Evolutionary conservation across 345 rosid genomes (phyloP).

Genomic region (Linum trigynum): DNA sequence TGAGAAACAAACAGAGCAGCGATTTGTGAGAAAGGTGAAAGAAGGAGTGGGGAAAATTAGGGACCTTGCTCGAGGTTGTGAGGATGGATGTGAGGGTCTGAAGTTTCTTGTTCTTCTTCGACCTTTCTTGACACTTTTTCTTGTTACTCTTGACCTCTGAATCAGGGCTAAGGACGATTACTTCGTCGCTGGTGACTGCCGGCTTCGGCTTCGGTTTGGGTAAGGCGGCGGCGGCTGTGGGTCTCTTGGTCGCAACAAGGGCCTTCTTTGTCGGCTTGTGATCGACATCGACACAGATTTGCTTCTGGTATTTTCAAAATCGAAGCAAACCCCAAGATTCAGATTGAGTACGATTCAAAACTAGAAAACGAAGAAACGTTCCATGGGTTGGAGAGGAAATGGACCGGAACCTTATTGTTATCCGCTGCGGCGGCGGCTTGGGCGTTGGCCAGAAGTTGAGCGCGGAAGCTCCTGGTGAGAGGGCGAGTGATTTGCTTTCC

Average conservation of each 20-base stretch:
- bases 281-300: conserved; percentile 33
- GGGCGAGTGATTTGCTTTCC: conserved; percentile 60
- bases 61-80: conserved; percentile 84
- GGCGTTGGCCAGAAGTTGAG: conserved; percentile 80
- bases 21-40: neutral
- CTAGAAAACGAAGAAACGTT: neutral
- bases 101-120: conserved; percentile 31
- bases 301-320: conserved; percentile 28
- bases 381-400: neutral
- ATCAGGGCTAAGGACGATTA: conserved; percentile 58
- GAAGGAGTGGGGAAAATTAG: neutral
- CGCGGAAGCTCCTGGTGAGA: conserved; percentile 69
- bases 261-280: conserved; percentile 17
- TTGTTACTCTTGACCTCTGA: conserved; percentile 20
- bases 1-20: neutral
- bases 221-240: neutral
- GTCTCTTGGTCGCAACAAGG: conserved; percentile 7
- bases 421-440: conserved; percentile 60
- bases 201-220: conserved; percentile 29
- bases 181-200: conserved; percentile 22
- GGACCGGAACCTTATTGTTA: conserved; percentile 40
- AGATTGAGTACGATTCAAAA: neutral
- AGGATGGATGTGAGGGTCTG: conserved; percentile 59
- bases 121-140: conserved; percentile 26
- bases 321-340: neutral